phyloP scores from a whole-genome alignment of 345 rosid species.

The Camelina neglecta region DNA sequence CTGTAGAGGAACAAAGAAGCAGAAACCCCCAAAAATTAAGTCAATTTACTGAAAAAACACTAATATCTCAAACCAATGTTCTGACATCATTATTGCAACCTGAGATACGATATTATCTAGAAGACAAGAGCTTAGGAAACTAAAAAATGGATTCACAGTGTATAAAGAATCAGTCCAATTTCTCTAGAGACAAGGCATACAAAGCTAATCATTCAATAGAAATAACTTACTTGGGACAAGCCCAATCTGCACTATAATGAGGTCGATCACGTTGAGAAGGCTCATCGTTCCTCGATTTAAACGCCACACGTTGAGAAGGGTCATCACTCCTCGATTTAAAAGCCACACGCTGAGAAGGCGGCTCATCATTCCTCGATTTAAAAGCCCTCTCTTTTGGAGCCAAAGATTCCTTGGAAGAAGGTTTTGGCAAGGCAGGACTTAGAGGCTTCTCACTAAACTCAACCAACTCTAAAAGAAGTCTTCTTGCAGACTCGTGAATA shows the following conservation, averaged over 20 bases:
- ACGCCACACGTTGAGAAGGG: conserved; percentile 1
- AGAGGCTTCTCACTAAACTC: conserved; percentile 66
- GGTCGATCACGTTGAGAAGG: conserved; percentile 41
- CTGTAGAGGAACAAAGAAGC: conserved; percentile 44
- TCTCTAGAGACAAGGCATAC: neutral
- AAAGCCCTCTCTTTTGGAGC: conserved; percentile 39
- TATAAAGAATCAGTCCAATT: neutral
- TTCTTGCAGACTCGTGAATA: conserved; percentile 66
- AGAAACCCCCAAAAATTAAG: neutral
- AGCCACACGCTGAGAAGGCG: conserved; percentile 17
- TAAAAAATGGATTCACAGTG: neutral
- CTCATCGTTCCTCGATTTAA: conserved; percentile 33
- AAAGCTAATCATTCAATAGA: neutral
- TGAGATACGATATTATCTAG: neutral
- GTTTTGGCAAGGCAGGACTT: conserved; percentile 60
- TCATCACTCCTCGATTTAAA: neutral
- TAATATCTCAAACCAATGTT: neutral
- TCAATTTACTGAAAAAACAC: conserved; percentile 14
- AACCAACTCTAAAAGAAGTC: conserved; percentile 72
- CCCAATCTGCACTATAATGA: conserved; percentile 63
- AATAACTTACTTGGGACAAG: conserved; percentile 77
- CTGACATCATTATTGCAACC: neutral
- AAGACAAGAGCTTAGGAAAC: conserved; percentile 6
- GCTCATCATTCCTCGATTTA: conserved; percentile 1
- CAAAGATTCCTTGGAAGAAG: conserved; percentile 45